phyloP scores from a whole-genome alignment of 108 stramenopile species.

The Cyclotella cryptica region DNA sequence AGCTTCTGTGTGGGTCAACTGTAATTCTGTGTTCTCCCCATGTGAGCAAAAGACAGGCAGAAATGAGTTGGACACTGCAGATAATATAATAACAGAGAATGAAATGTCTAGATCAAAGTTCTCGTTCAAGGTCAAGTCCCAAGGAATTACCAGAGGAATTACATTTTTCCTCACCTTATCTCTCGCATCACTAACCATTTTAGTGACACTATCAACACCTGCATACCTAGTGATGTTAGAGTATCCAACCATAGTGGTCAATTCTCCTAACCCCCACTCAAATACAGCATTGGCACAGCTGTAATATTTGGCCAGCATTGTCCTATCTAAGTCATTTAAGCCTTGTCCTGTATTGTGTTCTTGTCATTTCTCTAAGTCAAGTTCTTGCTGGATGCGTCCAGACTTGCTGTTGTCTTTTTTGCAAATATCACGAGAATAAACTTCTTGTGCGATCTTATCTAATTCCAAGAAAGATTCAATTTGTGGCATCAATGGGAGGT shows the following conservation, averaged over 20 bases:
- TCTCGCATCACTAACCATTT: slow-evolving; percentile 12
- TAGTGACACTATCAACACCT: slow-evolving; percentile 23
- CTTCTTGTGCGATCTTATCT: not conserved
- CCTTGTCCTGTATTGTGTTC: not conserved
- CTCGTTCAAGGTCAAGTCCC: not conserved
- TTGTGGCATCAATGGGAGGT: no score
- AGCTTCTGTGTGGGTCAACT: slow-evolving; percentile 1
- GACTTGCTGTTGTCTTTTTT: not conserved
- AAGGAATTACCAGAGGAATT: not conserved
- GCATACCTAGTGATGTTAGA: slow-evolving; percentile 17
- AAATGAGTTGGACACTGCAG: slow-evolving; percentile 28
- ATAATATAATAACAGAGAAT: no score
- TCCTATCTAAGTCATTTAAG: slow-evolving; percentile 12
- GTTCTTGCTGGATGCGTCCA: not conserved
- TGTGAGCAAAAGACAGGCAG: slow-evolving; percentile 20
- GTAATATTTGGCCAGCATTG: slow-evolving; percentile 17
- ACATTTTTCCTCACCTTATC: slow-evolving; percentile 6
- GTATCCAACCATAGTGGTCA: slow-evolving; percentile 4
- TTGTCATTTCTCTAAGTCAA: not conserved
- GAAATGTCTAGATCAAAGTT: not conserved
- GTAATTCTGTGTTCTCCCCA: slow-evolving; percentile 12
- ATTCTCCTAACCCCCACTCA: slow-evolving; percentile 32
- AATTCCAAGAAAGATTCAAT: not conserved
- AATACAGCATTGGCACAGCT: slow-evolving; percentile 9
- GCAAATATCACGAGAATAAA: slow-evolving; percentile 1